Evolutionary conservation across 192 early-diverging fungal genomes (phyloP), one percentile per base, ranked within the genome.

Genomic region (Backusella sp.): DNA sequence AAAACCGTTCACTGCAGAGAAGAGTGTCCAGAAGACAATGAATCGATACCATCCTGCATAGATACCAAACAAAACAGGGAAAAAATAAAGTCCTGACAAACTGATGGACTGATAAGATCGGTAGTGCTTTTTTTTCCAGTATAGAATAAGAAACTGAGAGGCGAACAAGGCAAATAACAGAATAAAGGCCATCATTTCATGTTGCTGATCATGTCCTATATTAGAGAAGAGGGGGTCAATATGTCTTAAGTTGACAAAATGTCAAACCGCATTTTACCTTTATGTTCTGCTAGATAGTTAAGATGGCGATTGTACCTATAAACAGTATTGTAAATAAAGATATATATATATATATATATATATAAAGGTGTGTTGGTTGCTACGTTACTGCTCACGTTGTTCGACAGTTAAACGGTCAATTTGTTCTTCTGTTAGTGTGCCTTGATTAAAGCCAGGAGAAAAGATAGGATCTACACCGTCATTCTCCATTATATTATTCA

Each of bases 71-170:
- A 76, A n/a, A 3, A 75, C 44, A 6, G 82, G 82, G 19, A 83
- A 79, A 12, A 80, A 82, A 79, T 86, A 90, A 15, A 90, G 80
- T 3, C 89, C 87, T 46, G 80, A 68, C 4, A 88, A 76, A 11
- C 84, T 88, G 39, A 84, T 79, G 23, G 80, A 79, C 66, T 90
- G 87, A 69, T 85, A 90, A 39, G 89, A 88, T 19, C 77, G 78
- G 73, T 86, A 88, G 59, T 90, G 86, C 37, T 86, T 84, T 73
- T 87, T 86, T 69, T 90, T 90, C 89, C 89, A 90, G 37, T 77
- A 88, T 7, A 90, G 68, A 62, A 90, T 83, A 0, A 90, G 62
- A 75, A 90, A 90, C 72, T 90, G 89, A 70, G 83, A 88, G 21
- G 83, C 82, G 62, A 90, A 83, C 34, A 90, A 67, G 14, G 87